Percentiles rank a stretch among this genome's conserved stretches.
phyloP scores from a whole-genome alignment of 306 rosid species.

The Benincasa hispida region DNA sequence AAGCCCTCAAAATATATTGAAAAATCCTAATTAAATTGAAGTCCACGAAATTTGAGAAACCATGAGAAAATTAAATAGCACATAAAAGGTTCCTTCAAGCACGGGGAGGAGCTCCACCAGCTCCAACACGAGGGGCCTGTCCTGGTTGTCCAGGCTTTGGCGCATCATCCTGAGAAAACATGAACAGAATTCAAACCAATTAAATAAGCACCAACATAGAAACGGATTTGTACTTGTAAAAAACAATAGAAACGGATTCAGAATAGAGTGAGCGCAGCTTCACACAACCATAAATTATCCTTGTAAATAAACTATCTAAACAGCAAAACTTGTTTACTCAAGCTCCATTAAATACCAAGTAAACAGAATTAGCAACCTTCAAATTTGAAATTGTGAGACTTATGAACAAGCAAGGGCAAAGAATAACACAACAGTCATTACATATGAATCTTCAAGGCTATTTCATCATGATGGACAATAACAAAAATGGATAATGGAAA shows the following conservation, averaged over 20 bases:
- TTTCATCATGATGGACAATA: neutral
- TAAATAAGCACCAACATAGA: neutral
- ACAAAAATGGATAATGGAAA: neutral
- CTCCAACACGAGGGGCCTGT: slow-evolving; percentile 44
- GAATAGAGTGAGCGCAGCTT: neutral
- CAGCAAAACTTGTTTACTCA: neutral
- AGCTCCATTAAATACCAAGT: neutral
- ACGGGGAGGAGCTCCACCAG: slow-evolving; percentile 38
- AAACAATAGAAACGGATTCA: neutral
- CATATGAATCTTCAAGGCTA: no score
- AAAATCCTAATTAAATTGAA: neutral
- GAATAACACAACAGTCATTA: neutral
- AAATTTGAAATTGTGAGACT: neutral
- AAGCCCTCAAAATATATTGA: neutral
- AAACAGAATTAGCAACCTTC: neutral
- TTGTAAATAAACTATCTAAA: neutral
- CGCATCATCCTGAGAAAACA: slow-evolving; percentile 33
- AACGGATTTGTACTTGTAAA: neutral
- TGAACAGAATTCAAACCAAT: no score
- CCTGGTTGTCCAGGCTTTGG: slow-evolving; percentile 67
- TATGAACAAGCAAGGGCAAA: no score
- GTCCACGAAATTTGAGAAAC: neutral
- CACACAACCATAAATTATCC: neutral
- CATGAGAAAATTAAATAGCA: neutral
- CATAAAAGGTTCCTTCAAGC: slow-evolving; percentile 3